These are phyloP conservation scores for Solanum chmielewskii DNA, from an alignment of 257 asterid species.

Conservation along the genomic window DNA sequence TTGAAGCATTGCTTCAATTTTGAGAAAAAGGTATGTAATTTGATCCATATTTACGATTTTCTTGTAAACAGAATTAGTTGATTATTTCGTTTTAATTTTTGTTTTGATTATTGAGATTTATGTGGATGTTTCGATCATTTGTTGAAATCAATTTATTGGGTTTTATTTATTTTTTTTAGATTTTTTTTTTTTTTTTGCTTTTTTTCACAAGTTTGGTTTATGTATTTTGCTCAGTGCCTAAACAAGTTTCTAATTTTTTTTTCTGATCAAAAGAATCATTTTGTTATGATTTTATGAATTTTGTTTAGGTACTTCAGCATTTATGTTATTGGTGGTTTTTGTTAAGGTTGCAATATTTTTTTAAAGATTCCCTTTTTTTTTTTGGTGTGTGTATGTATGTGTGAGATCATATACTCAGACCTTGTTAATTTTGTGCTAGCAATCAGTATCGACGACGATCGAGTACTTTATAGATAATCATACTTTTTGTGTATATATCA, in stretches of 20 bases:
- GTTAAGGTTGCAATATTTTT: not conserved
- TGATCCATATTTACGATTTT: not conserved
- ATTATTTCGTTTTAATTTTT: not conserved
- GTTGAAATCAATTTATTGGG: not conserved
- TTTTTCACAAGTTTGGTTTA: not conserved
- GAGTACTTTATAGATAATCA: not conserved
- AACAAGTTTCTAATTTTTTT: not conserved
- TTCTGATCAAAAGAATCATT: not conserved
- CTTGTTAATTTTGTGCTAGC: not conserved
- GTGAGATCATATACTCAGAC: not conserved
- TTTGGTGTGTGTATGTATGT: not conserved
- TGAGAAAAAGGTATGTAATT: not conserved
- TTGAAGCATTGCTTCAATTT: conserved; percentile 4
- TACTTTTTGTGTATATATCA: not conserved
- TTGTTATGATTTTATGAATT: not conserved
- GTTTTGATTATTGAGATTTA: not conserved
- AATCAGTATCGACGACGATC: not conserved
- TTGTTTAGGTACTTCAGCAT: not conserved
- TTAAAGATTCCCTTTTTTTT: not conserved
- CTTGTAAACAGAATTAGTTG: not conserved
- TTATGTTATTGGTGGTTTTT: not conserved
- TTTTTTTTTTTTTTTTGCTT: not conserved
- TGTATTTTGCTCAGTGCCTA: not conserved
- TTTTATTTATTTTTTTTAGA: not conserved
- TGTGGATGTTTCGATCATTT: not conserved